phyloP scores from a whole-genome alignment of 306 rosid genomes.

The Casuarina cunninghamiana region DNA sequence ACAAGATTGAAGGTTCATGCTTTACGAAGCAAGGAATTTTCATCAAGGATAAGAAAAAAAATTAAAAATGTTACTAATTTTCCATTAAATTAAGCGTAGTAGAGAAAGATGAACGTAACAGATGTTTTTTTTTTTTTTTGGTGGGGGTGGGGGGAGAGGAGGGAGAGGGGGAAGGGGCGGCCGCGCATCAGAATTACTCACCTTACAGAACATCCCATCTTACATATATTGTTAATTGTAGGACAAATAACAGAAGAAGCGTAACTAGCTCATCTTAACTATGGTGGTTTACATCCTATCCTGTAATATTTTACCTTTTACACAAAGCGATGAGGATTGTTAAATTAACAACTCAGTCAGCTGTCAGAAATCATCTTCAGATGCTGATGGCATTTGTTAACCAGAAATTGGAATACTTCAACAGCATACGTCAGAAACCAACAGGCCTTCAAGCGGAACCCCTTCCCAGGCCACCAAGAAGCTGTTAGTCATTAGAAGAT shows the following conservation, averaged over 20 bases:
- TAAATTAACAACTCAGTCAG: background rate
- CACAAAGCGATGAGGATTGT: background rate
- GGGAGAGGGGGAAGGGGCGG: too few relatives aligned
- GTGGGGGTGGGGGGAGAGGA: too few relatives aligned
- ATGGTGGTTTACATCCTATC: background rate
- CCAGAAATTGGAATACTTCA: background rate
- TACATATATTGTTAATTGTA: background rate
- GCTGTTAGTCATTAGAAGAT: conserved; percentile 17
- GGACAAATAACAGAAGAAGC: background rate
- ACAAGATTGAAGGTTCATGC: too few relatives aligned
- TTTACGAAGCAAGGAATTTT: too few relatives aligned
- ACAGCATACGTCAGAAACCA: background rate
- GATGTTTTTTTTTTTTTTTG: too few relatives aligned
- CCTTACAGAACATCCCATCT: background rate
- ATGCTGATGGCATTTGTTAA: background rate
- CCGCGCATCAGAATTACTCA: background rate
- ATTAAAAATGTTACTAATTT: too few relatives aligned
- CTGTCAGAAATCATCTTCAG: background rate
- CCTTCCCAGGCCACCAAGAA: conserved; percentile 6
- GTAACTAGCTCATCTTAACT: background rate
- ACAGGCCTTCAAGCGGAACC: background rate
- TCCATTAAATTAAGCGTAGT: too few relatives aligned
- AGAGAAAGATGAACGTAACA: too few relatives aligned
- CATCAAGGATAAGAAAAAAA: too few relatives aligned
- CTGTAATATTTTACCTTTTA: background rate